These are phyloP conservation scores for Talaromyces trachyspermus DNA, from an alignment of 495 filamentous ascomycete species.

Conservation along the genomic window DNA sequence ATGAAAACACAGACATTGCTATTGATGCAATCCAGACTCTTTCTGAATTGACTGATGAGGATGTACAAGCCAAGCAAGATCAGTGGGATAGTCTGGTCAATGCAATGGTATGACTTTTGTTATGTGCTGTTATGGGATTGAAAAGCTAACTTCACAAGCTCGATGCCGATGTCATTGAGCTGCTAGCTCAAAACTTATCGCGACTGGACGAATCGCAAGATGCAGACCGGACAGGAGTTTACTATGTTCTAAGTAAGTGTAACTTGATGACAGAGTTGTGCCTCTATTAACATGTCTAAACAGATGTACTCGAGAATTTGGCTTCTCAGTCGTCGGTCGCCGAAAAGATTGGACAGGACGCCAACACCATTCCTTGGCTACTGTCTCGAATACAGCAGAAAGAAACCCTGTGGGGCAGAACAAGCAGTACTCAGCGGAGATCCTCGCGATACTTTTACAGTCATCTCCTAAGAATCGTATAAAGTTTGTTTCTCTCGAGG, in stretches of 20 bases:
- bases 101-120: conserved; percentile 51
- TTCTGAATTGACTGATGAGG: conserved; percentile 88
- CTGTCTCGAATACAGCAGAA: conserved; percentile 58
- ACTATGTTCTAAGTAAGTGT: conserved; percentile 62
- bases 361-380: conserved; percentile 66
- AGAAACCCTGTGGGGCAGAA: conserved; percentile 70
- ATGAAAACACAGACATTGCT: conserved; percentile 97
- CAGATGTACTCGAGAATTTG: conserved; percentile 75
- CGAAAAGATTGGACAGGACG: conserved; percentile 62
- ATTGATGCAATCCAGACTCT: conserved; percentile 89
- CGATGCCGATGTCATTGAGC: conserved; percentile 73
- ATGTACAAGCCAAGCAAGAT: conserved; percentile 73
- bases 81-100: conserved; percentile 81
- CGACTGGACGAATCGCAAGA: conserved; percentile 75
- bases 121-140: not conserved
- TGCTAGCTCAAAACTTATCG: conserved; percentile 78
- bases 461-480: conserved; percentile 57
- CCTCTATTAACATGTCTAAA: conserved; percentile 11
- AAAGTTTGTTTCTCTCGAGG: conserved; percentile 58
- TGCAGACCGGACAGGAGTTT: conserved; percentile 74
- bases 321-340: conserved; percentile 60
- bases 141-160: conserved; percentile 33
- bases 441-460: conserved; percentile 79
- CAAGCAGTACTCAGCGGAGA: conserved; percentile 90
- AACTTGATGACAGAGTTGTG: not conserved